Percentiles rank a stretch among this genome's conserved stretches.
Evolutionary conservation across 164 flowering plant genomes (phyloP).

Genomic region (Vitis rupestris): DNA sequence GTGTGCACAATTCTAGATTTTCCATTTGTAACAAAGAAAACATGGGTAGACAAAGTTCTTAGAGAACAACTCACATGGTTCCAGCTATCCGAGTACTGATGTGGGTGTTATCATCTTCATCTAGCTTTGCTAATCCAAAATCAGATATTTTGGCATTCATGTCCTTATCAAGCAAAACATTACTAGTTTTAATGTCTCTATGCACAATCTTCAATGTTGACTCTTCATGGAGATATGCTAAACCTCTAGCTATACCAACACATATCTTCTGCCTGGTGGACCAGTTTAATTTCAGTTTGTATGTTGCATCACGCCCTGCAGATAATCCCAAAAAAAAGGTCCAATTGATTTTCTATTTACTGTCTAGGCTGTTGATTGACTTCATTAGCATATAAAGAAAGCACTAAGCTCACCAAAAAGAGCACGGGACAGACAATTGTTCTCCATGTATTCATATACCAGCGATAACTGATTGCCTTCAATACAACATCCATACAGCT

Average conservation of each 20-base stretch:
- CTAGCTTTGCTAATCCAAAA: constrained; percentile 73
- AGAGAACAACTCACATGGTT: constrained; percentile 46
- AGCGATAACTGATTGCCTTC: constrained; percentile 68
- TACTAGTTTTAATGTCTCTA: constrained; percentile 69
- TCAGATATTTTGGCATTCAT: constrained; percentile 68
- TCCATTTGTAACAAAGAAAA: too few relatives aligned
- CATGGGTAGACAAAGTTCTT: not conserved
- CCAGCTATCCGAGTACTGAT: constrained; percentile 72
- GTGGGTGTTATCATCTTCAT: constrained; percentile 57
- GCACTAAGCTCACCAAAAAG: constrained; percentile 45
- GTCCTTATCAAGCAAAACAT: constrained; percentile 68
- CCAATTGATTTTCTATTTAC: not conserved
- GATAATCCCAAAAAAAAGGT: not conserved
- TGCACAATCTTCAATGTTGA: constrained; percentile 69
- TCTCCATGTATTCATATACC: constrained; percentile 81
- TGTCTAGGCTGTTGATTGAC: not conserved
- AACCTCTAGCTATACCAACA: constrained; percentile 63
- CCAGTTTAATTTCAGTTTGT: constrained; percentile 52
- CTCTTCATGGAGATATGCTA: constrained; percentile 69
- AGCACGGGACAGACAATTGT: constrained; percentile 69
- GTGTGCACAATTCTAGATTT: too few relatives aligned
- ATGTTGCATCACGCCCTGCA: constrained; percentile 30
- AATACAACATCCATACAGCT: constrained; percentile 73
- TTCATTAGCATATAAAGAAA: not conserved
- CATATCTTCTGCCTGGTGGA: constrained; percentile 61